phyloP scores from a whole-genome alignment of 2,329 filamentous ascomycete genomes.

The Sporothrix brasiliensis region DNA sequence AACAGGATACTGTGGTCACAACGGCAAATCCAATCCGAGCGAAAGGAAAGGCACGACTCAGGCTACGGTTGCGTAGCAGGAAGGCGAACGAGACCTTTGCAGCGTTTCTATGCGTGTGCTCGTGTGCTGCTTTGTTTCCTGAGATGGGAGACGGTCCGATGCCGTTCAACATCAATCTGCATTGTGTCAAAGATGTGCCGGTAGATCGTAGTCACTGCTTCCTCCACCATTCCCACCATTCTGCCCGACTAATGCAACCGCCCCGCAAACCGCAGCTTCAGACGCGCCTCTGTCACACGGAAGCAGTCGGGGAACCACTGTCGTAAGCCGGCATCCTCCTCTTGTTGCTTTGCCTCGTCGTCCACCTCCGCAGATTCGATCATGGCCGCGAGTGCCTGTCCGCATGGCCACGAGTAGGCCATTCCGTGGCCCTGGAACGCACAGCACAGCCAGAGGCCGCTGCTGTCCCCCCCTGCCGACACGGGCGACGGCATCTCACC shows the following conservation, averaged over 20 bases:
- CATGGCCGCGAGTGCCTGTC: slow-evolving; percentile 60
- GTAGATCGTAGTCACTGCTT: no score
- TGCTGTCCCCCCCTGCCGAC: slow-evolving; percentile 41
- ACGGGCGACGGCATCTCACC: slow-evolving; percentile 48
- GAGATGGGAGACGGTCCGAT: background rate
- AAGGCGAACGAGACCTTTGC: background rate
- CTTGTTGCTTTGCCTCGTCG: background rate
- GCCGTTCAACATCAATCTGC: no score
- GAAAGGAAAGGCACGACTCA: background rate
- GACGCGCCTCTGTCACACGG: slow-evolving; percentile 50
- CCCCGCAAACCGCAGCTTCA: slow-evolving; percentile 45
- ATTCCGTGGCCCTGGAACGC: slow-evolving; percentile 70
- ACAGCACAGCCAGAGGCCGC: slow-evolving; percentile 57
- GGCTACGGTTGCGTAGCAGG: no score
- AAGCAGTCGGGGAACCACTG: slow-evolving; percentile 60
- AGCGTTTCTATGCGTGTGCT: background rate
- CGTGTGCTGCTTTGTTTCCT: background rate
- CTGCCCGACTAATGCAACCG: slow-evolving; percentile 36
- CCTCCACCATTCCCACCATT: no score
- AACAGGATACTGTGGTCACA: background rate
- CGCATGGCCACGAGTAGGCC: slow-evolving; percentile 64
- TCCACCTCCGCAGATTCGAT: slow-evolving; percentile 42
- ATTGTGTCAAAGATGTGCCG: no score
- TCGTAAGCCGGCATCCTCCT: slow-evolving; percentile 41
- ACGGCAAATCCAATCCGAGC: background rate